Evolutionary conservation across 1,139 yeast genomes (phyloP).

Genomic region (Candida dubliniensis): DNA sequence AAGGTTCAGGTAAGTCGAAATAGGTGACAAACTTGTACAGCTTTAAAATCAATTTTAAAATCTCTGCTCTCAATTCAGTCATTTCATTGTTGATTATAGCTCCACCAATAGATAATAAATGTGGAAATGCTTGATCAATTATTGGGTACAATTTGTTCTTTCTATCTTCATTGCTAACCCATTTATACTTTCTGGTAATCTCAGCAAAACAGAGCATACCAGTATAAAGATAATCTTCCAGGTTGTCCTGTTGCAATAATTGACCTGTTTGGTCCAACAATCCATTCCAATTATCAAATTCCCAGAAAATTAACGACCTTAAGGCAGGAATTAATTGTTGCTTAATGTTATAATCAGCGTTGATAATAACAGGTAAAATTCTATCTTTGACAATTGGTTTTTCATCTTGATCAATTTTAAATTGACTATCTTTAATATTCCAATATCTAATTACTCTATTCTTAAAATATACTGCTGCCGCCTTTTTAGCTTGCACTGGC

Average conservation of each 20-base stretch:
- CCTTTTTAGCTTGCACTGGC: slow-evolving; percentile 59
- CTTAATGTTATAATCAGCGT: slow-evolving; percentile 47
- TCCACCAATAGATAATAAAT: slow-evolving; percentile 65
- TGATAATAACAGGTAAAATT: slow-evolving; percentile 45
- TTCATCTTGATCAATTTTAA: slow-evolving; percentile 61
- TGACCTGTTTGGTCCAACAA: slow-evolving; percentile 59
- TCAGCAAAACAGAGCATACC: slow-evolving; percentile 79
- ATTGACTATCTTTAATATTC: slow-evolving; percentile 31
- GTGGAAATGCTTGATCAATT: slow-evolving; percentile 66
- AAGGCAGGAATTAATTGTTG: slow-evolving; percentile 73
- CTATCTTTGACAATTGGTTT: slow-evolving; percentile 69
- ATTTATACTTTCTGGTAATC: slow-evolving; percentile 71
- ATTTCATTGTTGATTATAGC: slow-evolving; percentile 43
- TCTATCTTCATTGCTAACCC: slow-evolving; percentile 67
- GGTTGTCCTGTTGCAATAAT: slow-evolving; percentile 42
- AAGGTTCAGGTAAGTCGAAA: slow-evolving; percentile 69
- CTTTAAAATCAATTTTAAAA: slow-evolving; percentile 74
- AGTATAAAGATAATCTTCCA: slow-evolving; percentile 61
- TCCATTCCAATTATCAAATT: slow-evolving; percentile 69
- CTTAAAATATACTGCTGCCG: slow-evolving; percentile 87
- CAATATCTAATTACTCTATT: slow-evolving; percentile 70
- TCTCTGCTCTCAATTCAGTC: slow-evolving; percentile 61
- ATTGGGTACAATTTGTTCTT: slow-evolving; percentile 56
- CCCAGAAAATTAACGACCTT: slow-evolving; percentile 61
- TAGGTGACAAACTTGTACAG: slow-evolving; percentile 80